These are phyloP conservation scores for Lentithecium fluviatile DNA, from an alignment of 495 filamentous ascomycete genomes.

Conservation along the genomic window DNA sequence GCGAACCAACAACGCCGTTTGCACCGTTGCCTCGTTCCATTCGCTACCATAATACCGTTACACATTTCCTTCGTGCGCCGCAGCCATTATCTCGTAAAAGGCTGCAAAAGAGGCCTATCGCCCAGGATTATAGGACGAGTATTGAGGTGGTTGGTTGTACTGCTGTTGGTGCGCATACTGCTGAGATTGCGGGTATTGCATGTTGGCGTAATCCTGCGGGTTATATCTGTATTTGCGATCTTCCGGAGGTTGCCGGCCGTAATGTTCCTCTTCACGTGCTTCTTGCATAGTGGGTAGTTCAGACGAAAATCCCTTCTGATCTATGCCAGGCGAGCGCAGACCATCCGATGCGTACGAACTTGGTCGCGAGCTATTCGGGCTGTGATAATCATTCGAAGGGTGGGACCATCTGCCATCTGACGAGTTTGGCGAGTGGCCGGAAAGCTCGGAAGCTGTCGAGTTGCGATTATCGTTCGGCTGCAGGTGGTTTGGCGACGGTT, in stretches of 20 bases:
- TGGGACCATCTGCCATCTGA: conserved; percentile 26
- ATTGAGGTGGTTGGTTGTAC: conserved; percentile 4
- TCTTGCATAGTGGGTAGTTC: conserved; percentile 35
- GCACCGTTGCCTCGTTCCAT: too few relatives aligned
- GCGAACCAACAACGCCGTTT: background rate
- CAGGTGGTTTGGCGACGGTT: conserved; percentile 19
- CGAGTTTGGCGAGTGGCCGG: conserved; percentile 22
- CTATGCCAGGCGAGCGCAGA: conserved; percentile 35
- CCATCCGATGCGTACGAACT: conserved; percentile 35
- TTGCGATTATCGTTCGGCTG: conserved; percentile 17
- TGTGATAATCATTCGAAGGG: conserved; percentile 24
- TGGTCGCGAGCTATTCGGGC: conserved; percentile 27
- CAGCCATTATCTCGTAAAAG: too few relatives aligned
- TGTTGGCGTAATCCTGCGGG: conserved; percentile 19
- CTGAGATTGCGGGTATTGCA: conserved; percentile 1
- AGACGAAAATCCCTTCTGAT: conserved; percentile 34
- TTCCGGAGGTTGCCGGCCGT: conserved; percentile 2
- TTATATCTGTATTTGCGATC: conserved; percentile 30
- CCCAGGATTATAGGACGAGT: background rate
- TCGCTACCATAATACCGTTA: background rate
- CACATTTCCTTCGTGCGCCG: background rate
- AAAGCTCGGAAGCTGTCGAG: conserved; percentile 16
- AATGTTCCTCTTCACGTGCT: conserved; percentile 25
- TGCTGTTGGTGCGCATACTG: conserved; percentile 4
- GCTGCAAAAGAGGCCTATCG: background rate